Evolutionary conservation across 1,284 basidiomycete genomes (phyloP).

Genomic region (Microbotryomycetes sp.): DNA sequence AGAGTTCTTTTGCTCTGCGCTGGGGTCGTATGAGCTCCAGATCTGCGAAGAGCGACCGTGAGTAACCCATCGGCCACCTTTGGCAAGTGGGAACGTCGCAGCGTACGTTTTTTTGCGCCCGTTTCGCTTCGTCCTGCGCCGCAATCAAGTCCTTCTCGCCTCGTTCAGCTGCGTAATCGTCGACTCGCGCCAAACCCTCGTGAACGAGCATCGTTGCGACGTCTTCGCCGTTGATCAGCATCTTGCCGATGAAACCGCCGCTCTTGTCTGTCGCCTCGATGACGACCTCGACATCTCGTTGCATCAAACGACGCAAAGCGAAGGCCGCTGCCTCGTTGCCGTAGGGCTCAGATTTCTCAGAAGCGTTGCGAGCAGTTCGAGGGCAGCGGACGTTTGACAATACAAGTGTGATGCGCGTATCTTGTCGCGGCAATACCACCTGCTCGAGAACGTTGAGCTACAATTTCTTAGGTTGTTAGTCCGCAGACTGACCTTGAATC

Average conservation of each 20-base stretch:
- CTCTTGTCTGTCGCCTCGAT: constrained; percentile 86
- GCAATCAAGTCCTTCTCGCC: constrained; percentile 72
- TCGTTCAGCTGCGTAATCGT: constrained; percentile 78
- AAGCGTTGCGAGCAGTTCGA: constrained; percentile 50
- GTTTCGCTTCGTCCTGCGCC: constrained; percentile 55
- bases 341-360: constrained; percentile 83
- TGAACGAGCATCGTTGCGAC: constrained; percentile 72
- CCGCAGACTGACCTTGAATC: constrained; percentile 65
- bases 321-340: constrained; percentile 78
- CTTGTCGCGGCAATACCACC: constrained; percentile 82
- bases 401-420: constrained; percentile 80
- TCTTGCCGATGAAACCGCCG: constrained; percentile 83
- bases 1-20: constrained; percentile 36
- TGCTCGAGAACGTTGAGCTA: constrained; percentile 36
- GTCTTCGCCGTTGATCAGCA: constrained; percentile 59
- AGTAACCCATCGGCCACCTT: not conserved
- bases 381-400: constrained; percentile 52
- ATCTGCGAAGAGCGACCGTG: constrained; percentile 49
- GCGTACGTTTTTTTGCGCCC: constrained; percentile 64
- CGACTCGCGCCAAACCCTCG: constrained; percentile 71
- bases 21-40: constrained; percentile 65
- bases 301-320: constrained; percentile 71
- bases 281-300: constrained; percentile 89
- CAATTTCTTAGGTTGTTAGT: not conserved
- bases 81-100: not conserved